Percentiles rank a stretch among this genome's conserved stretches.
phyloP scores from a whole-genome alignment of 768 basidiomycete genomes.

The Mycena latifolia region DNA sequence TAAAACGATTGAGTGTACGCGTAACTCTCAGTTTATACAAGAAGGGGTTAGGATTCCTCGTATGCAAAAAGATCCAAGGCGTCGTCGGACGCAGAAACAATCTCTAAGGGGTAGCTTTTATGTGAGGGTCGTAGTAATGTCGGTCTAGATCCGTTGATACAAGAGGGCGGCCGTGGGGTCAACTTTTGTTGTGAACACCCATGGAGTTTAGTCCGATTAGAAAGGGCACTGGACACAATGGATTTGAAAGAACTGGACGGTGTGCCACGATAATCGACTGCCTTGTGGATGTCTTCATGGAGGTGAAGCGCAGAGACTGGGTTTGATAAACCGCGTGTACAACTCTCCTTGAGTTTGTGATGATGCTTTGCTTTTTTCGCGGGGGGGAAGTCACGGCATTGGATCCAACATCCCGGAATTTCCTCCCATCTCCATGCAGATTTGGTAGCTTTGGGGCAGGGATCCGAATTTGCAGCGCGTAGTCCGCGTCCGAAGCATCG shows the following conservation, averaged over 20 bases:
- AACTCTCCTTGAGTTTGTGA: neutral
- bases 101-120: neutral
- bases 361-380: conserved; percentile 18
- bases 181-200: neutral
- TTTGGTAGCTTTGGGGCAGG: neutral
- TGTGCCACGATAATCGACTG: conserved; percentile 20
- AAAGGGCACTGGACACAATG: conserved; percentile 32
- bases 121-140: conserved; percentile 1
- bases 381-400: conserved; percentile 6
- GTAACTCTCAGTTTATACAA: conserved; percentile 26
- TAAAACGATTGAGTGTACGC: conserved; percentile 26
- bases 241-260: conserved; percentile 26
- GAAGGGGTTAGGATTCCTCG: neutral
- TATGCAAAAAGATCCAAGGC: conserved; percentile 62
- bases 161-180: neutral
- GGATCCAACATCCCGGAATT: conserved; percentile 59
- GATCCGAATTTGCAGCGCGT: neutral
- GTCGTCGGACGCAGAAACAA: conserved; percentile 57
- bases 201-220: conserved; percentile 30
- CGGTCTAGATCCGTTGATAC: neutral
- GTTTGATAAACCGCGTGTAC: neutral
- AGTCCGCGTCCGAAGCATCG: conserved; percentile 53
- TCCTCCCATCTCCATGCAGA: conserved; percentile 64
- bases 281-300: neutral
- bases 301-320: neutral